These are phyloP conservation scores for Xylaria arbuscula DNA, from an alignment of 2,329 filamentous ascomycete species.

Conservation along the genomic window DNA sequence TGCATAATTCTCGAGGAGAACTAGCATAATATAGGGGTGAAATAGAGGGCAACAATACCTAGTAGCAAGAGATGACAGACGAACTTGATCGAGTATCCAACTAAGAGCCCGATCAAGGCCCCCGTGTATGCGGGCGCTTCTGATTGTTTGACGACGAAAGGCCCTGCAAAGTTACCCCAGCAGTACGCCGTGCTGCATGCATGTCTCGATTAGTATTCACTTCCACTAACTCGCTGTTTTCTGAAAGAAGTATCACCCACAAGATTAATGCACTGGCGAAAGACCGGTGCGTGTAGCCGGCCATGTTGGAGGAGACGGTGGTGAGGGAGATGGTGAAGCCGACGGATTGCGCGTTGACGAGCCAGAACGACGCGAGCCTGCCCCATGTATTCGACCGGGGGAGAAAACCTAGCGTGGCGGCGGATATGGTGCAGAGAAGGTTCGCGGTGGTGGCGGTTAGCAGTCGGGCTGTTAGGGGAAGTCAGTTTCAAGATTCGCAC, in stretches of 20 bases:
- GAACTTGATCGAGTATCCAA: constrained; percentile 52
- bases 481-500: background rate
- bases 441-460: constrained; percentile 46
- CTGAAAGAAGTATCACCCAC: constrained; percentile 22
- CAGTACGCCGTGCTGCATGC: constrained; percentile 51
- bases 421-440: constrained; percentile 51
- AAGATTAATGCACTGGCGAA: constrained; percentile 52
- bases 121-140: constrained; percentile 50
- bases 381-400: constrained; percentile 51
- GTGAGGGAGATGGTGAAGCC: constrained; percentile 52
- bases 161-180: constrained; percentile 54
- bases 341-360: constrained; percentile 53
- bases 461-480: background rate
- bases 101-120: constrained; percentile 54
- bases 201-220: background rate
- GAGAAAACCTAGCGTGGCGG: constrained; percentile 51
- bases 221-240: background rate
- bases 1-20: background rate
- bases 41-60: background rate
- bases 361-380: constrained; percentile 52
- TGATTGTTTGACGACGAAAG: constrained; percentile 52
- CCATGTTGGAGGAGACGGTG: constrained; percentile 53
- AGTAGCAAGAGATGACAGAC: constrained; percentile 1
- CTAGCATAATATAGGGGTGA: background rate
- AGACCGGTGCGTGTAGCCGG: constrained; percentile 52